phyloP scores from a whole-genome alignment of 2,329 filamentous ascomycete species.

The Intubia oerlemansii region DNA sequence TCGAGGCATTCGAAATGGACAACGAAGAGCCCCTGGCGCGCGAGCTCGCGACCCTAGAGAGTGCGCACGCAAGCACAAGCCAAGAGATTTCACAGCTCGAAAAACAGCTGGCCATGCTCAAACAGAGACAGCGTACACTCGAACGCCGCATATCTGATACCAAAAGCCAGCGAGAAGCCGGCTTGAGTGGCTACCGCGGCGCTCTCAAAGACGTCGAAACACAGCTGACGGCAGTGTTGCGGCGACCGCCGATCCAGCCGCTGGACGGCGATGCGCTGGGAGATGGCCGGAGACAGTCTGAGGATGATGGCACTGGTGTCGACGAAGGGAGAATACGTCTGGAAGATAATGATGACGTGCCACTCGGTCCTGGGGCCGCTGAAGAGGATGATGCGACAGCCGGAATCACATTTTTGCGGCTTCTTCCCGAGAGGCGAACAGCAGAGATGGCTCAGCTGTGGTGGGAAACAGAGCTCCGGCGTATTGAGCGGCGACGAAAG shows the following conservation, averaged over 20 bases:
- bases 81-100: conserved; percentile 45
- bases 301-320: not conserved
- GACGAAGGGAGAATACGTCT: conserved; percentile 1
- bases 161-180: conserved; percentile 44
- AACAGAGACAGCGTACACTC: conserved; percentile 35
- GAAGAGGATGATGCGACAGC: conserved; percentile 14
- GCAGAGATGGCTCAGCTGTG: conserved; percentile 48
- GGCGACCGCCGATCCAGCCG: conserved; percentile 30
- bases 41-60: conserved; percentile 37
- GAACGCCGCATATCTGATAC: conserved; percentile 38
- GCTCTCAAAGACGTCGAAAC: conserved; percentile 44
- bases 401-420: conserved; percentile 32
- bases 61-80: conserved; percentile 31
- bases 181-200: conserved; percentile 48
- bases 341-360: conserved; percentile 1
- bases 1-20: conserved; percentile 30
- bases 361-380: conserved; percentile 7
- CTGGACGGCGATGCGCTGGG: conserved; percentile 24
- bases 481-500: conserved; percentile 30
- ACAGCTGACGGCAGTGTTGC: conserved; percentile 37
- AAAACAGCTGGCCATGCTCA: conserved; percentile 37
- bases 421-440: conserved; percentile 44
- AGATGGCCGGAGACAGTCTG: conserved; percentile 1
- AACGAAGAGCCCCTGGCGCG: conserved; percentile 34
- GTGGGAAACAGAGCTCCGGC: conserved; percentile 41